Percentiles rank a stretch among this genome's conserved stretches.
Conservation (phyloP, 345 rosid species). For the Populus simonii region DNA sequence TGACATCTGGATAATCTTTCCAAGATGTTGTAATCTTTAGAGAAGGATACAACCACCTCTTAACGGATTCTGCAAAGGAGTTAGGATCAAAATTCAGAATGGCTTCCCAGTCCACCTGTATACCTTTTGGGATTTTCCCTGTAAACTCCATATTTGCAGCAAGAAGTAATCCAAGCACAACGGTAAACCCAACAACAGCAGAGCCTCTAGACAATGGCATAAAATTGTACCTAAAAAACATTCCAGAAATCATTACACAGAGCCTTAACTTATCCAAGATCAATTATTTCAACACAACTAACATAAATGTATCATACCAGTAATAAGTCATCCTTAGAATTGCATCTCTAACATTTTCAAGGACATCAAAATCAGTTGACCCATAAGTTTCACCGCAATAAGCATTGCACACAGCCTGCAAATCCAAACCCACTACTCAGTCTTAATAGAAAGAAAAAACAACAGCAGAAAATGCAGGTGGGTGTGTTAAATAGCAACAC, state of each 20-base stretch:
- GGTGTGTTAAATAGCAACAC: too few relatives aligned
- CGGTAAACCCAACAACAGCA: constrained; percentile 74
- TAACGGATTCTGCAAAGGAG: constrained; percentile 55
- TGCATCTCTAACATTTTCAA: constrained; percentile 68
- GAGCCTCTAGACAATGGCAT: constrained; percentile 96
- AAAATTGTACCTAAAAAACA: constrained; percentile 74
- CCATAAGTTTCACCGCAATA: constrained; percentile 77
- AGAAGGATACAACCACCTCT: constrained; percentile 78
- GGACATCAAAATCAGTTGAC: constrained; percentile 52
- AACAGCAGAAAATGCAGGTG: too few relatives aligned
- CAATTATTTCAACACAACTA: constrained; percentile 1
- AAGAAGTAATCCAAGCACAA: constrained; percentile 72
- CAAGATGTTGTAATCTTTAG: constrained; percentile 65
- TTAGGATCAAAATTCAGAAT: constrained; percentile 66
- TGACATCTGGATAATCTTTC: constrained; percentile 77
- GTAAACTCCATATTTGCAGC: constrained; percentile 89
- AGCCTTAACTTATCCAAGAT: background rate
- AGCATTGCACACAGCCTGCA: constrained; percentile 74
- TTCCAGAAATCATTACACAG: constrained; percentile 6
- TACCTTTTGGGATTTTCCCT: constrained; percentile 61
- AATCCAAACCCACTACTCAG: constrained; percentile 1
- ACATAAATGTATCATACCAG: constrained; percentile 49
- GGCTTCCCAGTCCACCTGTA: constrained; percentile 96
- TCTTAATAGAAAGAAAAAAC: too few relatives aligned
- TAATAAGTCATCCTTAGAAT: constrained; percentile 89